phyloP scores from a whole-genome alignment of 495 filamentous ascomycete species.

The Daldinia childiae region DNA sequence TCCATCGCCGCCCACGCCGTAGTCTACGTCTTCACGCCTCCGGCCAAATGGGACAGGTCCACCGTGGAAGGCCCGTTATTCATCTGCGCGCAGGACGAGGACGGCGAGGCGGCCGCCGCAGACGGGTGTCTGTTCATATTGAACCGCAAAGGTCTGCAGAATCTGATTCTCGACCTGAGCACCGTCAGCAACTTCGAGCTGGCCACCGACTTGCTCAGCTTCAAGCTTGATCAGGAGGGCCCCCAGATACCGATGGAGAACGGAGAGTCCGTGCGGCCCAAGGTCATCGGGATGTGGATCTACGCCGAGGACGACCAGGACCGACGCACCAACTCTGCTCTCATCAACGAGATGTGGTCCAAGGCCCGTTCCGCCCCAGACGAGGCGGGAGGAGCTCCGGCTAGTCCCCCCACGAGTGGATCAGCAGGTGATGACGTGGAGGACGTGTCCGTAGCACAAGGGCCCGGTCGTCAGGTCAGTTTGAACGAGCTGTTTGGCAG shows the following conservation, averaged over 20 bases:
- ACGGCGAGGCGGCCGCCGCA: constrained; percentile 24
- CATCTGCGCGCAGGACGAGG: constrained; percentile 67
- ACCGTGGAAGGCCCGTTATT: constrained; percentile 84
- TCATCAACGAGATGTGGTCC: constrained; percentile 54
- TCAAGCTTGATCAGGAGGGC: constrained; percentile 50
- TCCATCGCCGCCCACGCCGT: constrained; percentile 81
- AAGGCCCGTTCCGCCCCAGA: constrained; percentile 43
- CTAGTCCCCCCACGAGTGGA: background rate
- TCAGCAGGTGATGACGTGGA: constrained; percentile 5
- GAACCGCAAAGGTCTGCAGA: constrained; percentile 57
- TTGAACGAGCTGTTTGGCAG: constrained; percentile 41
- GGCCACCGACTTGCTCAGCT: constrained; percentile 52
- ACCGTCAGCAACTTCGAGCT: constrained; percentile 55
- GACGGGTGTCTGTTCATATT: constrained; percentile 56
- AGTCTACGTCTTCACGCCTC: constrained; percentile 76
- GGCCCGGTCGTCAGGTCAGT: constrained; percentile 38
- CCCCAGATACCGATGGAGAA: constrained; percentile 36
- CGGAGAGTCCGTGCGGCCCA: constrained; percentile 45
- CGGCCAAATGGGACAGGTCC: constrained; percentile 77
- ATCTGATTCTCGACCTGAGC: constrained; percentile 54
- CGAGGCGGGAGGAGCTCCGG: background rate
- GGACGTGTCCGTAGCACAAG: constrained; percentile 12
- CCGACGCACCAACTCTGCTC: constrained; percentile 42
- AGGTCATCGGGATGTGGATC: constrained; percentile 58
- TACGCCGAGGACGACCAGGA: constrained; percentile 52